A percentile compares a stretch with the other conserved stretches of the same genome.
Conservation (phyloP, 2,329 filamentous ascomycete genomes). For the Zymoseptoria pseudotritici region DNA sequence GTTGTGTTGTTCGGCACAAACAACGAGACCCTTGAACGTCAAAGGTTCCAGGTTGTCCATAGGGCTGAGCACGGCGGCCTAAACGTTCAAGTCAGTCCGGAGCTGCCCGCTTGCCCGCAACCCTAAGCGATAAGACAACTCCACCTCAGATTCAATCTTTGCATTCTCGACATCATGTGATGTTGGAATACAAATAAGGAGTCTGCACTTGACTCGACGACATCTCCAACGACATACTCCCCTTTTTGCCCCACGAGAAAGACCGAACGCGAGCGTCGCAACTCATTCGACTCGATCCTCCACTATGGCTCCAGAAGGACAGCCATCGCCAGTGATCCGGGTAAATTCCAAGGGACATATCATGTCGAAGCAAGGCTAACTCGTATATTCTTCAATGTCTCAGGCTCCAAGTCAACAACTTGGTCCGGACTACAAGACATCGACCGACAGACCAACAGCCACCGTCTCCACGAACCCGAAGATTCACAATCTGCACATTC, state of each 20-base stretch:
- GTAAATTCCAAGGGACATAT: background rate
- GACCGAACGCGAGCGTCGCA: too few relatives aligned
- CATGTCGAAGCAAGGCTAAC: background rate
- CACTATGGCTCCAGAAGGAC: constrained; percentile 8
- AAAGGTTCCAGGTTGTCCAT: too few relatives aligned
- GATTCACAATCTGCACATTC: constrained; percentile 80
- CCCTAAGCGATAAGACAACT: background rate
- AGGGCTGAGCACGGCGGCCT: too few relatives aligned
- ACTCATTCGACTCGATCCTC: background rate
- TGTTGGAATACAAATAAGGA: background rate
- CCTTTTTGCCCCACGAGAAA: background rate
- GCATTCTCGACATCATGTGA: background rate
- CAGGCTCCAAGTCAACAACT: constrained; percentile 53
- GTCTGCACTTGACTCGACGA: background rate
- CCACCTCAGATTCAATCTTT: background rate
- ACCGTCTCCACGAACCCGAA: constrained; percentile 79
- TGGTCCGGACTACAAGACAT: constrained; percentile 70
- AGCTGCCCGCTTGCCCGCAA: too few relatives aligned
- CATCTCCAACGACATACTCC: background rate
- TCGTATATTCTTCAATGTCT: constrained; percentile 7
- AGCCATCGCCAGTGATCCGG: constrained; percentile 7
- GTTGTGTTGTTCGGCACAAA: too few relatives aligned
- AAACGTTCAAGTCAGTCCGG: too few relatives aligned
- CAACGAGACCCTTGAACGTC: too few relatives aligned
- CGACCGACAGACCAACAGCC: constrained; percentile 59